phyloP scores from a whole-genome alignment of 805 yeast species.

The Candida easanensis region DNA sequence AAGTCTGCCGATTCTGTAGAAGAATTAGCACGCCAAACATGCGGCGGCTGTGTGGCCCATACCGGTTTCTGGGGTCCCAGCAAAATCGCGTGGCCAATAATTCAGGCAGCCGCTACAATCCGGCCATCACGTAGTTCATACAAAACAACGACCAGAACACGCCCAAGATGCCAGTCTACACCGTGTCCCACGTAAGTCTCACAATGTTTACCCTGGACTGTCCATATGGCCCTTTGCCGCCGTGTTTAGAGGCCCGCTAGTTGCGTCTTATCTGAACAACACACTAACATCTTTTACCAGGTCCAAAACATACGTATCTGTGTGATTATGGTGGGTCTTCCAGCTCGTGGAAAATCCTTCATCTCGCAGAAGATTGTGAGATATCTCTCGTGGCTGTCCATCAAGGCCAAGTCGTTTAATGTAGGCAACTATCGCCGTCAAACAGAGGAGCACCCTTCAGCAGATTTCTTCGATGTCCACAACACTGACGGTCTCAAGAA shows the following conservation, averaged over 20 bases:
- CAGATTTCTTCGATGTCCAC: constrained; percentile 71
- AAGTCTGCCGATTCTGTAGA: no score
- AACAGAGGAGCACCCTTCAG: constrained; percentile 58
- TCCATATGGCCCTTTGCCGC: background rate
- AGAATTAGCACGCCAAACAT: background rate
- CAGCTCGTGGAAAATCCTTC: constrained; percentile 91
- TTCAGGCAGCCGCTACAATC: background rate
- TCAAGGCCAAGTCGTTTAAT: constrained; percentile 82
- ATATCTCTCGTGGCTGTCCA: constrained; percentile 88
- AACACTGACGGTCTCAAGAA: constrained; percentile 63
- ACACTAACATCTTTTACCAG: constrained; percentile 16
- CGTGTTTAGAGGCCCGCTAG: no score
- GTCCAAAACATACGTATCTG: constrained; percentile 75
- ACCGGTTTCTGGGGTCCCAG: constrained; percentile 2
- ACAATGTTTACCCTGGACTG: background rate
- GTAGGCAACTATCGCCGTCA: constrained; percentile 83
- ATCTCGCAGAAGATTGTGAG: constrained; percentile 93
- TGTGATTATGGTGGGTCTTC: constrained; percentile 85
- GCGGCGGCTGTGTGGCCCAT: background rate
- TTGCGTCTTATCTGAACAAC: no score
- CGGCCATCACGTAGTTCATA: background rate
- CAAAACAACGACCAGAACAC: background rate
- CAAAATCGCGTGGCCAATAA: background rate
- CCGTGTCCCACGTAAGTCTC: constrained; percentile 36
- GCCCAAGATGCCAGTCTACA: constrained; percentile 33